Evolutionary conservation across 208 protist genomes (phyloP).

Genomic region (Acanthamoeba royreba): DNA sequence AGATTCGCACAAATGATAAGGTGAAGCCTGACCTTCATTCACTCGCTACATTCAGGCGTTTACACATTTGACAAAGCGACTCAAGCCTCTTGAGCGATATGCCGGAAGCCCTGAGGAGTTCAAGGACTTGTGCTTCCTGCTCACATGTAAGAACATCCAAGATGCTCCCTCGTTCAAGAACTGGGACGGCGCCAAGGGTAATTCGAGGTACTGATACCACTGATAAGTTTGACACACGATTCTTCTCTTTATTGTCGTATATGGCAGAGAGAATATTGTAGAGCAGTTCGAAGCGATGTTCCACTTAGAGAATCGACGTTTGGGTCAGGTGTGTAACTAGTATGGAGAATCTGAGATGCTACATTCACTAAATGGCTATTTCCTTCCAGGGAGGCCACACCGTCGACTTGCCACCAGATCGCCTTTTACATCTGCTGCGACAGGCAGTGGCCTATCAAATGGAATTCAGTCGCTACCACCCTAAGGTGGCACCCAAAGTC

Average conservation of each 20-base stretch:
- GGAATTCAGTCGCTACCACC: conserved; percentile 77
- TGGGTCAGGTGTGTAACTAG: too few relatives aligned
- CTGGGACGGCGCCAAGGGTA: conserved; percentile 70
- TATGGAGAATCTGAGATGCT: too few relatives aligned
- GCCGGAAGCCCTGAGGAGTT: conserved; percentile 66
- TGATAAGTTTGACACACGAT: too few relatives aligned
- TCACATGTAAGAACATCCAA: conserved; percentile 77
- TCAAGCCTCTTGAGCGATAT: conserved; percentile 73
- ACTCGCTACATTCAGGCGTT: conserved; percentile 72
- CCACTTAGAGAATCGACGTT: conserved; percentile 49
- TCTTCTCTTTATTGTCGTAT: too few relatives aligned
- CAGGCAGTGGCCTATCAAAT: conserved; percentile 81
- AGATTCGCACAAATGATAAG: too few relatives aligned
- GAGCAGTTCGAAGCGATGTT: conserved; percentile 73
- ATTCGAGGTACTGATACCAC: neutral
- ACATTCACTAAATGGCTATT: too few relatives aligned
- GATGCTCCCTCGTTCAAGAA: conserved; percentile 70
- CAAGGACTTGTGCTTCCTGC: conserved; percentile 77
- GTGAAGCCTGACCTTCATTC: too few relatives aligned
- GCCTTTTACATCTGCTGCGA: conserved; percentile 62
- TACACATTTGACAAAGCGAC: conserved; percentile 70
- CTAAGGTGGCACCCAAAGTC: conserved; percentile 72
- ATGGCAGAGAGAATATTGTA: conserved; percentile 57
- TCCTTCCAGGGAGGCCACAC: neutral
- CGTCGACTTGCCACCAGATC: neutral